A percentile compares a stretch with the other conserved stretches of the same genome.
Conservation (phyloP, 2,329 filamentous ascomycete genomes). For the Ascochyta rabiei region DNA sequence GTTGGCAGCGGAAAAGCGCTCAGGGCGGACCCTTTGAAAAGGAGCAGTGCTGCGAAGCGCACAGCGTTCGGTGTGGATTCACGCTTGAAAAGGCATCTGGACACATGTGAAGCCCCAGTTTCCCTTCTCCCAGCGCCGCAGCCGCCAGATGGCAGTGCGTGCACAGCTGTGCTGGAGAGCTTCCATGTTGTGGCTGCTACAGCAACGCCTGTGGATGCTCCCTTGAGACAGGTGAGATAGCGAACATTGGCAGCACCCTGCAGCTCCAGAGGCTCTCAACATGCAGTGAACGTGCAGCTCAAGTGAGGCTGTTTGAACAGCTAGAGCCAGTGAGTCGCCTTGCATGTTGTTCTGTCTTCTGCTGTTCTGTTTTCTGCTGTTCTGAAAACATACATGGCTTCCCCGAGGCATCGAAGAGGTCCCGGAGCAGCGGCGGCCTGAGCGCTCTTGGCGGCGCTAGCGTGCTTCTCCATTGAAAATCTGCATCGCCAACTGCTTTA, state of each 20-base stretch:
- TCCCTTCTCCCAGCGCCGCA: constrained; percentile 16
- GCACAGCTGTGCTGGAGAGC: constrained; percentile 16
- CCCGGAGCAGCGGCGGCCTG: constrained; percentile 30
- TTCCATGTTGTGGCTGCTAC: constrained; percentile 29
- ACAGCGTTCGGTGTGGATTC: constrained; percentile 11
- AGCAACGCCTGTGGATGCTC: constrained; percentile 23
- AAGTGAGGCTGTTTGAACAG: not conserved
- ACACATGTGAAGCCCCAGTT: constrained; percentile 31
- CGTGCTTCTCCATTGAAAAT: constrained; percentile 19
- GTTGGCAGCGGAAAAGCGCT: constrained; percentile 22
- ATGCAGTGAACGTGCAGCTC: not conserved
- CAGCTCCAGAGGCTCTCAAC: not conserved
- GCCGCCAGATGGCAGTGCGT: constrained; percentile 22
- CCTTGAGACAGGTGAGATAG: constrained; percentile 6
- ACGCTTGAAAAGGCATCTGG: constrained; percentile 29
- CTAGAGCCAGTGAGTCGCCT: not conserved
- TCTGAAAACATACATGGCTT: constrained; percentile 14
- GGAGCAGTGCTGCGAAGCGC: constrained; percentile 15
- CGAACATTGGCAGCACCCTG: not conserved
- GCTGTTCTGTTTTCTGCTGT: too few species aligned
- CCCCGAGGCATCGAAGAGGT: constrained; percentile 32
- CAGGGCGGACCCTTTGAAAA: constrained; percentile 18
- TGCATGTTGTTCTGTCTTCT: constrained; percentile 13
- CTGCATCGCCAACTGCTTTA: constrained; percentile 28
- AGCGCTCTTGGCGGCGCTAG: constrained; percentile 29